Percentiles rank a stretch among this genome's conserved stretches.
Conservation (phyloP, 257 asterid species). For the Mentha longifolia region DNA sequence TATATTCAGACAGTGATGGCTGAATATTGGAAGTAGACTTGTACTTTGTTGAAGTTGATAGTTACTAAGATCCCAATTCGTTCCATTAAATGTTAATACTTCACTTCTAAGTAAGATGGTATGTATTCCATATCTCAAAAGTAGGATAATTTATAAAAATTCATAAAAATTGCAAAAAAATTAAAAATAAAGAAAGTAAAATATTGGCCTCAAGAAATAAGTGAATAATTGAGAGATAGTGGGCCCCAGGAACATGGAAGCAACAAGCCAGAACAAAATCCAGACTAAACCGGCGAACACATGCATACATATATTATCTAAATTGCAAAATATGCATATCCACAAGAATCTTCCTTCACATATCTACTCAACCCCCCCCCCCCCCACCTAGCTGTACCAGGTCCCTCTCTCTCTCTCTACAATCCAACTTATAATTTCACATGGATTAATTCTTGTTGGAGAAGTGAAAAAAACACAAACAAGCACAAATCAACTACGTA, state of each 20-base stretch:
- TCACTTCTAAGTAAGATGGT: too few species aligned
- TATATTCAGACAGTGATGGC: background rate
- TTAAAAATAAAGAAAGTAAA: background rate
- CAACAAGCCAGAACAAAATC: slow-evolving; percentile 31
- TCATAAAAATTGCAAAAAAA: background rate
- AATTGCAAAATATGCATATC: slow-evolving; percentile 25
- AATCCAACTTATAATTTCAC: slow-evolving; percentile 17
- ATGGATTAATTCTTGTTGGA: slow-evolving; percentile 23
- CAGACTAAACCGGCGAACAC: slow-evolving; percentile 22
- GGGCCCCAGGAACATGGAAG: background rate
- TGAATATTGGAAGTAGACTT: background rate
- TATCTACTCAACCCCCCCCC: slow-evolving; percentile 38
- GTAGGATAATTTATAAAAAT: background rate
- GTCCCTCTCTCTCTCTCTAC: slow-evolving; percentile 32
- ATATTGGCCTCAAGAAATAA: background rate
- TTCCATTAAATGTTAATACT: too few species aligned
- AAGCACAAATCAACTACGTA: slow-evolving; percentile 24
- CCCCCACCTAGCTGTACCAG: slow-evolving; percentile 43
- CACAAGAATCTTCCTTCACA: slow-evolving; percentile 43
- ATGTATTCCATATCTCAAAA: background rate
- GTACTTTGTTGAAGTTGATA: background rate
- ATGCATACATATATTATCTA: slow-evolving; percentile 21
- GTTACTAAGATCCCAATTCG: too few species aligned
- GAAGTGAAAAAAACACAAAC: slow-evolving; percentile 14
- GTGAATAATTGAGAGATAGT: slow-evolving; percentile 9